phyloP scores from a whole-genome alignment of 2,329 filamentous ascomycete genomes.

The Escovopsis sp. region DNA sequence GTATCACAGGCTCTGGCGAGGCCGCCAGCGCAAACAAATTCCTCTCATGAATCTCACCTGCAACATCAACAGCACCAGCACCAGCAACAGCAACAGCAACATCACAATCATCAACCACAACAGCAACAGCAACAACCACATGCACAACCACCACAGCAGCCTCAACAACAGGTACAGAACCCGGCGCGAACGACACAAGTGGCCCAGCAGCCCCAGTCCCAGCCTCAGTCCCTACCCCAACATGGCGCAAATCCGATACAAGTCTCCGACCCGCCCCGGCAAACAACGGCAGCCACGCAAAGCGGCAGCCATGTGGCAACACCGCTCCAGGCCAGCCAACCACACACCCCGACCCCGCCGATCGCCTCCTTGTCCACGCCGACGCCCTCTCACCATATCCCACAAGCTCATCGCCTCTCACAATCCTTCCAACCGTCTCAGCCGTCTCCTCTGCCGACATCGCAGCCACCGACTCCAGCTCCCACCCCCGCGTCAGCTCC shows the following conservation, averaged over 20 bases:
- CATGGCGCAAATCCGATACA: background rate
- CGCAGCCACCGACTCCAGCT: conserved; percentile 4
- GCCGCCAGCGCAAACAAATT: conserved; percentile 15
- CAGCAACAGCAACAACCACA: conserved; percentile 8
- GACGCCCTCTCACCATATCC: conserved; percentile 4
- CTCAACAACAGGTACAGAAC: background rate
- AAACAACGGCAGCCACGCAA: conserved; percentile 4
- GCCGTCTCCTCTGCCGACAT: too few species aligned
- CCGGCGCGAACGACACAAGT: too few species aligned
- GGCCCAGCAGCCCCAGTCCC: conserved; percentile 2
- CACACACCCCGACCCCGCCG: conserved; percentile 4
- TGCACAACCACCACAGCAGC: conserved; percentile 7
- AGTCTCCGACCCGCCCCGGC: background rate
- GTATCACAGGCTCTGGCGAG: conserved; percentile 14
- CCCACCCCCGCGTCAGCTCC: too few species aligned
- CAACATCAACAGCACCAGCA: conserved; percentile 9
- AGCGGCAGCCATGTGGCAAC: conserved; percentile 1
- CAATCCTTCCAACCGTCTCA: conserved; percentile 4
- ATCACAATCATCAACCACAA: conserved; percentile 10
- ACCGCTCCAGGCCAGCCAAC: conserved; percentile 2
- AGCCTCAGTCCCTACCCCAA: conserved; percentile 2
- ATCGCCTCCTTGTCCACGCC: conserved; percentile 1
- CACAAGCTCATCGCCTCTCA: conserved; percentile 1
- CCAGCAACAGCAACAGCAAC: conserved; percentile 7
- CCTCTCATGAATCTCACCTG: conserved; percentile 10